A percentile compares a stretch with the other conserved stretches of the same genome.
These are phyloP conservation scores for Paragyromitra xinjiangensis DNA, from an alignment of 495 filamentous ascomycete genomes.

Conservation along the genomic window DNA sequence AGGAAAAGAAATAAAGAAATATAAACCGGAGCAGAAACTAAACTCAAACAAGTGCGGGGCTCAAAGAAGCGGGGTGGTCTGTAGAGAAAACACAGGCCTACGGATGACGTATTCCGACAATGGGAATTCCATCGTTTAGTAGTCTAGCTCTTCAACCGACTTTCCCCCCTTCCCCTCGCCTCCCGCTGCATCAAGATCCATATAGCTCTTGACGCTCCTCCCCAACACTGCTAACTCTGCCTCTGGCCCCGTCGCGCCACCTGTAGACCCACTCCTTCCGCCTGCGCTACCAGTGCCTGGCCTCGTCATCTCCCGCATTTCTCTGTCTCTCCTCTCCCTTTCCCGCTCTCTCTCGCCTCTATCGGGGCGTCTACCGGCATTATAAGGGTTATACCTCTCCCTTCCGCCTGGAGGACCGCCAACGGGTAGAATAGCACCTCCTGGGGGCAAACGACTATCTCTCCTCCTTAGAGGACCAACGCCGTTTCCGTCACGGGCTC, in stretches of 20 bases:
- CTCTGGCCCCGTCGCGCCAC: constrained; percentile 69
- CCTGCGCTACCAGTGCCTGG: constrained; percentile 51
- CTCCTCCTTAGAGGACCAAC: constrained; percentile 63
- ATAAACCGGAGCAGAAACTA: constrained; percentile 4
- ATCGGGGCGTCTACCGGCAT: constrained; percentile 62
- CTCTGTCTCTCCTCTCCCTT: constrained; percentile 54
- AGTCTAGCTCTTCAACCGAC: constrained; percentile 65
- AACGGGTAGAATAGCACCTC: constrained; percentile 31
- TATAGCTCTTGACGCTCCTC: constrained; percentile 91
- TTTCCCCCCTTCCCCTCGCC: constrained; percentile 66
- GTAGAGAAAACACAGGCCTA: background rate
- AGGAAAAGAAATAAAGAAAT: constrained; percentile 4
- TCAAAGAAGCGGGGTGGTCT: background rate
- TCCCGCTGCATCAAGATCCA: constrained; percentile 86
- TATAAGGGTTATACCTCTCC: constrained; percentile 59
- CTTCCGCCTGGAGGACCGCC: constrained; percentile 58
- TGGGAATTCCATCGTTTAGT: constrained; percentile 57
- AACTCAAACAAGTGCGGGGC: background rate
- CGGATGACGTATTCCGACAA: background rate
- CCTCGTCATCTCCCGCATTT: constrained; percentile 58
- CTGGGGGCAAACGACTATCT: constrained; percentile 48
- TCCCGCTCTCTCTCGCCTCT: constrained; percentile 60
- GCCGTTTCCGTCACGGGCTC: constrained; percentile 47
- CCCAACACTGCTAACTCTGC: constrained; percentile 80
- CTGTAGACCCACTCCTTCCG: constrained; percentile 54